A percentile compares a stretch with the other conserved stretches of the same genome.
phyloP scores from a whole-genome alignment of 2,329 filamentous ascomycete genomes.

The Gliomastix tumulicola region DNA sequence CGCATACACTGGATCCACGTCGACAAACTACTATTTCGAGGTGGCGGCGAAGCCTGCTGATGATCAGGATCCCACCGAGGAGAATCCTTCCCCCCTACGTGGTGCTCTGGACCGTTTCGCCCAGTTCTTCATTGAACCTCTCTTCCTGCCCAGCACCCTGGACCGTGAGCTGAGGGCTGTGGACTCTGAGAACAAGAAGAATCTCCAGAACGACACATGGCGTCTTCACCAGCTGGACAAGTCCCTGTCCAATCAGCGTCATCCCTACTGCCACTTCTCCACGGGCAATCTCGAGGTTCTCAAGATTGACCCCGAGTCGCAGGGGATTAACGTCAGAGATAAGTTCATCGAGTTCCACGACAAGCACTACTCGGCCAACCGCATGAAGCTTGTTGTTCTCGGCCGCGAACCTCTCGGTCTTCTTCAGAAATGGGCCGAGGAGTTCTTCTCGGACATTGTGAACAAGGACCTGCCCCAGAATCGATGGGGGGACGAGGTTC shows the following conservation, averaged over 20 bases:
- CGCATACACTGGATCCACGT: slow-evolving; percentile 86
- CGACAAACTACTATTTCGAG: slow-evolving; percentile 98
- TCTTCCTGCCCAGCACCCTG: slow-evolving; percentile 78
- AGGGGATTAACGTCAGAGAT: slow-evolving; percentile 77
- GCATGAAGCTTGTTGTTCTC: slow-evolving; percentile 85
- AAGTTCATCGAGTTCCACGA: slow-evolving; percentile 91
- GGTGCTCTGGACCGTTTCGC: slow-evolving; percentile 87
- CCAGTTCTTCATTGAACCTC: slow-evolving; percentile 84
- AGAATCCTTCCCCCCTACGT: slow-evolving; percentile 56
- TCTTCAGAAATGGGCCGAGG: slow-evolving; percentile 74
- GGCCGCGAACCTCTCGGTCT: slow-evolving; percentile 77
- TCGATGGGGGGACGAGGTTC: slow-evolving; percentile 43
- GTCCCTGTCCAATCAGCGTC: slow-evolving; percentile 76
- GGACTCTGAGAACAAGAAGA: slow-evolving; percentile 97
- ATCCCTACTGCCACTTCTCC: slow-evolving; percentile 87
- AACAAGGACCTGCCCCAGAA: slow-evolving; percentile 71
- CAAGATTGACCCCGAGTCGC: slow-evolving; percentile 71
- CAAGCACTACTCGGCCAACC: slow-evolving; percentile 85
- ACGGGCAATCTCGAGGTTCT: slow-evolving; percentile 84
- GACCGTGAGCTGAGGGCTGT: slow-evolving; percentile 85
- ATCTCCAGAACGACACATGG: slow-evolving; percentile 86
- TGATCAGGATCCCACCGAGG: slow-evolving; percentile 44
- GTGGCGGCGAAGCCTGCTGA: slow-evolving; percentile 73
- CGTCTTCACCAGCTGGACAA: slow-evolving; percentile 83
- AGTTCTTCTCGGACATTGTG: slow-evolving; percentile 73